These are phyloP conservation scores for Heritiera fomes DNA, from an alignment of 345 rosid species.

Conservation along the genomic window DNA sequence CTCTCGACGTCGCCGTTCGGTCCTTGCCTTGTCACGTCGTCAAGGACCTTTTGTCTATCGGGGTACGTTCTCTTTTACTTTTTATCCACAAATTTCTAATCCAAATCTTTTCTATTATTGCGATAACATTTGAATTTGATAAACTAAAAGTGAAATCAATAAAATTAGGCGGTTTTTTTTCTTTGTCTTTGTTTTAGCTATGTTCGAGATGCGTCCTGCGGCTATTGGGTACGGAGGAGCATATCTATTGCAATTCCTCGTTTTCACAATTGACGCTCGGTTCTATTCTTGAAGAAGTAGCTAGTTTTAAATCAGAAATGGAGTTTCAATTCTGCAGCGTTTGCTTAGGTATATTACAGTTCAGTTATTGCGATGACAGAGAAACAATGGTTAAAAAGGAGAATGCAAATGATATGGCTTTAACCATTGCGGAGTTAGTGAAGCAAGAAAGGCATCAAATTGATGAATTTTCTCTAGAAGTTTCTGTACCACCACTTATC, in stretches of 20 bases:
- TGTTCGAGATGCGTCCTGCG: conserved; percentile 78
- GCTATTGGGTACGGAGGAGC: conserved; percentile 48
- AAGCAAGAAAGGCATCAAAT: conserved; percentile 62
- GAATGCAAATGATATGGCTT: conserved; percentile 44
- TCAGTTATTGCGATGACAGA: conserved; percentile 44
- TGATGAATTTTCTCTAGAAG: conserved; percentile 73
- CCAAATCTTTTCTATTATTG: not conserved
- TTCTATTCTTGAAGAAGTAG: conserved; percentile 26
- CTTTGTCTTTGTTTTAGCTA: conserved; percentile 45
- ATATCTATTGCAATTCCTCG: conserved; percentile 30
- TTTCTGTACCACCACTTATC: conserved; percentile 57
- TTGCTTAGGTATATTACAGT: conserved; percentile 85
- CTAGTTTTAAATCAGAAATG: conserved; percentile 13
- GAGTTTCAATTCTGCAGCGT: conserved; percentile 54
- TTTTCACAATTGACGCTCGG: conserved; percentile 34
- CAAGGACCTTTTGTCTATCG: conserved; percentile 55
- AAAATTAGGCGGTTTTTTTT: not conserved
- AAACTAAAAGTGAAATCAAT: not conserved
- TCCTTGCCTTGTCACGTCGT: conserved; percentile 58
- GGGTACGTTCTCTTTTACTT: conserved; percentile 39
- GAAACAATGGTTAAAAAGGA: conserved; percentile 38
- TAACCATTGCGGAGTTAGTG: conserved; percentile 49
- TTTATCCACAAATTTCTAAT: not conserved
- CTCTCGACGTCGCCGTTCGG: conserved; percentile 47
- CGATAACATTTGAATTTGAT: not conserved